Conservation (phyloP, 306 rosid genomes). For the Quercus robur region DNA sequence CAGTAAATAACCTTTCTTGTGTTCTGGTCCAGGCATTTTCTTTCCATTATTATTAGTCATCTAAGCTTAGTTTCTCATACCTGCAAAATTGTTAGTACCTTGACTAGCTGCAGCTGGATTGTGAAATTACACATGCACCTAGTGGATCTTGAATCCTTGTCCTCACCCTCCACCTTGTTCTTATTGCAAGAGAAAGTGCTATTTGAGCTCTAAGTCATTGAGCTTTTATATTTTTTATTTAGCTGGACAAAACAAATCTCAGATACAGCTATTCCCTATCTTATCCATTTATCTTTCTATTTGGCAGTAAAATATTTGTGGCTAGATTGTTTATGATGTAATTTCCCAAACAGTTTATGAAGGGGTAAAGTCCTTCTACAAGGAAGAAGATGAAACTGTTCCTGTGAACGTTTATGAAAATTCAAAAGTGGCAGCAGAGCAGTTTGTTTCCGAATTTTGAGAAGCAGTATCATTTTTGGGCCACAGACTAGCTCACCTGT, state of each 20-base stretch:
- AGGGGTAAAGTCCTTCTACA: constrained; percentile 81
- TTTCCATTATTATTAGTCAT: background rate
- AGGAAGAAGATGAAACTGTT: constrained; percentile 66
- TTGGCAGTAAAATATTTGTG: constrained; percentile 9
- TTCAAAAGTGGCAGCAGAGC: constrained; percentile 74
- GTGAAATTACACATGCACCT: background rate
- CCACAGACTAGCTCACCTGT: constrained; percentile 80
- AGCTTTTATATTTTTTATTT: background rate
- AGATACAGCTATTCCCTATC: background rate
- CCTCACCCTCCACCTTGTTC: background rate
- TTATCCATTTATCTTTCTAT: background rate
- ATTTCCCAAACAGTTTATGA: constrained; percentile 65
- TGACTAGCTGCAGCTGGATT: too few species aligned
- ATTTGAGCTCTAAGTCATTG: background rate
- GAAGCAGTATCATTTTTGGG: constrained; percentile 96
- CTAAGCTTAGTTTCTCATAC: background rate
- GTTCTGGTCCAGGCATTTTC: background rate
- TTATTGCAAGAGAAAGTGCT: background rate
- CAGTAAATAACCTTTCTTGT: background rate
- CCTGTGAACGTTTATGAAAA: constrained; percentile 83
- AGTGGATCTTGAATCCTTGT: background rate
- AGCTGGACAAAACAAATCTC: background rate
- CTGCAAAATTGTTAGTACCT: background rate
- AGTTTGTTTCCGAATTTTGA: constrained; percentile 68
- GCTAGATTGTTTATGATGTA: constrained; percentile 19